Base-by-base conservation (phyloP, 495 filamentous ascomycete genomes). In the Antarctomyces pellizariae region DNA sequence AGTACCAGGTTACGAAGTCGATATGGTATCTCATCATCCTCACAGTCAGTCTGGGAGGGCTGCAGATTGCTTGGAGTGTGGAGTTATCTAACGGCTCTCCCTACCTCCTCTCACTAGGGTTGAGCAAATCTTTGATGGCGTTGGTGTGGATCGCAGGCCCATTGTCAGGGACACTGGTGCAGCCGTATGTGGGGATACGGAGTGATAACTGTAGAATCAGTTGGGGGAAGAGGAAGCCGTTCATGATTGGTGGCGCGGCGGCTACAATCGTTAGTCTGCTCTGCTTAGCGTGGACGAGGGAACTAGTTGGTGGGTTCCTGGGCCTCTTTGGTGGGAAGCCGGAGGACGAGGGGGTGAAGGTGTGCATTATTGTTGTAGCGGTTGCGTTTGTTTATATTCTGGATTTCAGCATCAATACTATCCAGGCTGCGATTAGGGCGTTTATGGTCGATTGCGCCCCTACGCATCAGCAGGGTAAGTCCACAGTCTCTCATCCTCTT, bases 11-110 rank as follows among this genome's bases (percentile, higher is more conserved):
- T 29, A 71, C 71, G 3, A 89, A 84, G 56, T 76, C 71, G 45
- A 53, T 62, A 9, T 76, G 65, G 64, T 89, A 86, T 44, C 55
- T 93, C 36, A 61, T 90, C 34, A 50, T 90, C 34, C 49, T 91
- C 44, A 90, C 82, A 2, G 49, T 91, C 22, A 67, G 73, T 39
- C 72, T 86, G 34, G 75, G 77, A 22, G 82, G 77, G 14, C 55
- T 93, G 33, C 82, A 91, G 47, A 69, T 93, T 41, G 79, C 78
- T n/a, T 93, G 83, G 83, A 75, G 78, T 5, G 78, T 86, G 21
- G 80, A 91, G 44, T 50, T 83, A 28, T 84, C 77, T 26, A 74
- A 83, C 52, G 78, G 77, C 36, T 84, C 80, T 21, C 61, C 61
- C 16, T 66, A 61, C 32, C 44, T 66, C 13, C 42, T 66, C 16